A percentile compares a stretch with the other conserved stretches of the same genome.
Conservation (phyloP, 768 basidiomycete genomes). For the Sporobolomyces pararoseus region DNA sequence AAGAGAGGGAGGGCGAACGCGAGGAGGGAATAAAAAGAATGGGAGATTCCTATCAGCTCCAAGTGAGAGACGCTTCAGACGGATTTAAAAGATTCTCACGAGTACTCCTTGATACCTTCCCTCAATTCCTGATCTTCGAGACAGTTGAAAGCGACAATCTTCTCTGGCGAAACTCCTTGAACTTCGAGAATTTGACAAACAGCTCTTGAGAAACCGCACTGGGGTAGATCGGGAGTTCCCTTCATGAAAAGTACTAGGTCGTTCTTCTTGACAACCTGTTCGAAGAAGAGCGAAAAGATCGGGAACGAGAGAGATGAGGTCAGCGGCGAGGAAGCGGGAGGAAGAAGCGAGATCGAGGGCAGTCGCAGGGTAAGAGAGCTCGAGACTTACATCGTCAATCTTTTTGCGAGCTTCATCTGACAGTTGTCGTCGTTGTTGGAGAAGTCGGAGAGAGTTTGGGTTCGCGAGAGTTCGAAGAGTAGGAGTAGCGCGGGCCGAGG, state of each 20-base stretch:
- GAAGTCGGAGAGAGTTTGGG: constrained; percentile 8
- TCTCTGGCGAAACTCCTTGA: constrained; percentile 67
- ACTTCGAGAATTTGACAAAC: constrained; percentile 81
- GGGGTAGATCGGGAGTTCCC: constrained; percentile 76
- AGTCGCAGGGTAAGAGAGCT: too few relatives aligned
- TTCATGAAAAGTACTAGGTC: constrained; percentile 99
- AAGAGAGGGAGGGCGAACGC: background rate
- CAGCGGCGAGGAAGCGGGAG: background rate
- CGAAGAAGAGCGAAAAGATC: background rate
- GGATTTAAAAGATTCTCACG: constrained; percentile 57
- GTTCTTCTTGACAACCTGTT: constrained; percentile 62
- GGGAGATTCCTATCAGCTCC: too few relatives aligned
- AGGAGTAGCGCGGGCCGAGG: background rate
- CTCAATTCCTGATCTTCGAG: constrained; percentile 79
- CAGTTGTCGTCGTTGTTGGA: constrained; percentile 22
- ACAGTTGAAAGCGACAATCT: constrained; percentile 85
- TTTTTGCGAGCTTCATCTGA: constrained; percentile 22
- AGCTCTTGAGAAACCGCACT: constrained; percentile 94
- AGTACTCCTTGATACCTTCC: constrained; percentile 88
- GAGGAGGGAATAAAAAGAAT: too few relatives aligned
- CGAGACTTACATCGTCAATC: constrained; percentile 37
- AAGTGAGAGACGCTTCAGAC: too few relatives aligned
- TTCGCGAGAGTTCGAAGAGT: constrained; percentile 9
- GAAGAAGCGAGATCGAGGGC: background rate
- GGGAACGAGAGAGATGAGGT: background rate